A percentile compares a stretch with the other conserved stretches of the same genome.
Evolutionary conservation across 176 grass and related monocot genomes (phyloP).

Genomic region (Ensete ventricosum): DNA sequence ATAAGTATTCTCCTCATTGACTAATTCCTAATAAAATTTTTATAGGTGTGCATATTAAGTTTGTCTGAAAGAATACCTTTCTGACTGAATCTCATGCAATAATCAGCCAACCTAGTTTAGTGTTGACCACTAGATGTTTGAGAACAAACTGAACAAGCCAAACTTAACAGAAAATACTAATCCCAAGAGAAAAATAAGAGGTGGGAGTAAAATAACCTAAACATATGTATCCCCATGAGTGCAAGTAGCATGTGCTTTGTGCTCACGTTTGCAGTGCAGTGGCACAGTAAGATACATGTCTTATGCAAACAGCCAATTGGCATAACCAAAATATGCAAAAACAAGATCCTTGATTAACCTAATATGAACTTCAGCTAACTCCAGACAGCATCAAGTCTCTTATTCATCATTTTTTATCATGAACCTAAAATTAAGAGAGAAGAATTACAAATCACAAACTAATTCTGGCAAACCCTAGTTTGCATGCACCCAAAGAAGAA

Average conservation of each 20-base stretch:
- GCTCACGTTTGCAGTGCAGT: background rate
- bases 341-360: too few species aligned
- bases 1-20: too few species aligned
- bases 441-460: background rate
- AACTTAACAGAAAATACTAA: background rate
- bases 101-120: background rate
- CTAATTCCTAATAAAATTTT: too few species aligned
- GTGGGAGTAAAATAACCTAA: too few species aligned
- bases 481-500: background rate
- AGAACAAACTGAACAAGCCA: background rate
- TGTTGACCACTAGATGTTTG: background rate
- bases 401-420: background rate
- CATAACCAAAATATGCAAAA: too few species aligned
- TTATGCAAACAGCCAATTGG: background rate
- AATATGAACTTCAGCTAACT: background rate
- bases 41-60: too few species aligned
- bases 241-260: background rate
- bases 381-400: background rate
- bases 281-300: background rate
- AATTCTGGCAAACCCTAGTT: too few species aligned
- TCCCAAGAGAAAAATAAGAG: too few species aligned
- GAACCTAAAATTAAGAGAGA: background rate
- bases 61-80: too few species aligned
- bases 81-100: too few species aligned
- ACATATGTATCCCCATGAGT: too few species aligned